phyloP scores from a whole-genome alignment of 163 green algal species.

The Scenedesmus sp. region DNA sequence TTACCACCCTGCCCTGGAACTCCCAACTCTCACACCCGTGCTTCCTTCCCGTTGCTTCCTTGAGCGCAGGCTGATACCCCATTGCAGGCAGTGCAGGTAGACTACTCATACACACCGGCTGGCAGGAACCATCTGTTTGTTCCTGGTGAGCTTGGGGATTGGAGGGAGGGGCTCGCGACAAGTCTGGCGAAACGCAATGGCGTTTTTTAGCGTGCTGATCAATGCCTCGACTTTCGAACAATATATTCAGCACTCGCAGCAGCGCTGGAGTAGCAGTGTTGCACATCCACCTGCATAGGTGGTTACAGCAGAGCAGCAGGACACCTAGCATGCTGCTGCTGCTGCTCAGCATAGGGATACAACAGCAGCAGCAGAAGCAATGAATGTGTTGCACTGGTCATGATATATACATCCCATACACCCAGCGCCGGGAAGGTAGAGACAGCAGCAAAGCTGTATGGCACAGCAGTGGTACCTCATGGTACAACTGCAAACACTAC shows the following conservation, averaged over 20 bases:
- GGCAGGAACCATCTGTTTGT: constrained; percentile 97
- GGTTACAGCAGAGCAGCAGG: constrained; percentile 2
- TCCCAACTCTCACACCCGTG: neutral
- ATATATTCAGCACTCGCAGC: neutral
- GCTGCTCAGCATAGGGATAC: neutral
- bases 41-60: neutral
- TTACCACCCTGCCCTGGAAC: neutral
- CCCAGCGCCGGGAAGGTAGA: neutral
- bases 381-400: too few relatives aligned
- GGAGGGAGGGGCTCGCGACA: neutral
- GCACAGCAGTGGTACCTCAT: neutral
- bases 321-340: neutral
- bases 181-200: neutral
- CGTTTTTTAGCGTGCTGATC: neutral
- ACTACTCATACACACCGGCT: constrained; percentile 85
- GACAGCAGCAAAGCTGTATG: neutral
- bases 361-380: neutral
- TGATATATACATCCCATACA: neutral
- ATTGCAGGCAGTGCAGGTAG: neutral
- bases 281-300: neutral
- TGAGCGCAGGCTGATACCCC: constrained; percentile 5
- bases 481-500: neutral
- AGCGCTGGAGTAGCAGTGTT: neutral
- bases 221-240: neutral
- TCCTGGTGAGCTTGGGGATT: constrained; percentile 70